These are phyloP conservation scores for Rhododendron mucronatum DNA, from an alignment of 148 eudicot species.

Conservation along the genomic window DNA sequence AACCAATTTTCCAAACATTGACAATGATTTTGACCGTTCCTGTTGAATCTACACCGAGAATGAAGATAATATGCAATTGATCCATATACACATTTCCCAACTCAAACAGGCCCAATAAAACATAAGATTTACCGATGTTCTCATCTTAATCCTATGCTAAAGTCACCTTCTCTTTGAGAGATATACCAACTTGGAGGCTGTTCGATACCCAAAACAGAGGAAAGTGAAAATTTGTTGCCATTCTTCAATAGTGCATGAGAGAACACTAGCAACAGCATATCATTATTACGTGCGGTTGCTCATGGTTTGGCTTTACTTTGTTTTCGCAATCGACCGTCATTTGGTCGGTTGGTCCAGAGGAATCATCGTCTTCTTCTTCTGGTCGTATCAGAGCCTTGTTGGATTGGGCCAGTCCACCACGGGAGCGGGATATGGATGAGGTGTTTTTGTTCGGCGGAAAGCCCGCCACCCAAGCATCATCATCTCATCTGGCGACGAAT, in stretches of 20 bases:
- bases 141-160: neutral
- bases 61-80: neutral
- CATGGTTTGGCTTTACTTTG: neutral
- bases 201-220: neutral
- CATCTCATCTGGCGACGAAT: no score
- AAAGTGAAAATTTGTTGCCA: neutral
- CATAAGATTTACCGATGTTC: neutral
- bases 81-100: neutral
- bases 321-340: neutral
- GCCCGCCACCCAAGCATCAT: no score
- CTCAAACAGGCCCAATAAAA: neutral
- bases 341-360: neutral
- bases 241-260: neutral
- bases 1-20: slow-evolving; percentile 75
- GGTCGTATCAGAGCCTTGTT: neutral
- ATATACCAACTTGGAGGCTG: neutral
- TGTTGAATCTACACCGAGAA: slow-evolving; percentile 45
- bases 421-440: no score
- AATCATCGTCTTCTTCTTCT: neutral
- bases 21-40: slow-evolving; percentile 67
- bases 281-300: no score
- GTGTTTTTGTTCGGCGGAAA: no score
- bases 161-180: neutral
- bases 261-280: neutral
- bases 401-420: no score